Evolutionary conservation across 352 stramenopile species (phyloP).

Genomic region (Pythium volutum): DNA sequence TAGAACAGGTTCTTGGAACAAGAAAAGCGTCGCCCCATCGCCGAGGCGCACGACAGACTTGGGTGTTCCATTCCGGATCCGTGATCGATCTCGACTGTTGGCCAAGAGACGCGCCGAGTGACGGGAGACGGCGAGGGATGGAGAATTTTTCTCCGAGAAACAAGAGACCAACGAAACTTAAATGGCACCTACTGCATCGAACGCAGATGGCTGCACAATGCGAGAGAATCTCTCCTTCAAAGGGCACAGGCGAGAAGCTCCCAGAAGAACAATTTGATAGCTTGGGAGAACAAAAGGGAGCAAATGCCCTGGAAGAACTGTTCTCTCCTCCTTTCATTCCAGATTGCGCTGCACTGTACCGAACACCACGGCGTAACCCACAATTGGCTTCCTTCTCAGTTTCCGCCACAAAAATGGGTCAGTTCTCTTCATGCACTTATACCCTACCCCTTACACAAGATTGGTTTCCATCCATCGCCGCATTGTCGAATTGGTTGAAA

Average conservation of each 20-base stretch:
- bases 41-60: not conserved
- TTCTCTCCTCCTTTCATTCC: too few species aligned
- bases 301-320: too few species aligned
- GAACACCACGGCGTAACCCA: not conserved
- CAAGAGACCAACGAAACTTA: not conserved
- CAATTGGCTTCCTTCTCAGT: not conserved
- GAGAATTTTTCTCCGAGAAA: too few species aligned
- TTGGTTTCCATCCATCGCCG: conserved; percentile 7
- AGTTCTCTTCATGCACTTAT: not conserved
- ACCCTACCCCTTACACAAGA: not conserved
- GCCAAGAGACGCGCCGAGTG: conserved; percentile 1
- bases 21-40: conserved; percentile 9
- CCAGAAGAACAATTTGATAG: too few species aligned
- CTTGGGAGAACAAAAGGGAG: too few species aligned
- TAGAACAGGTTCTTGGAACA: conserved; percentile 21
- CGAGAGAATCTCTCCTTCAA: too few species aligned
- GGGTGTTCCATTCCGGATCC: not conserved
- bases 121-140: not conserved
- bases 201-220: not conserved
- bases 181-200: not conserved
- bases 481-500: conserved; percentile 15
- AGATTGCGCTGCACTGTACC: not conserved
- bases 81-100: not conserved
- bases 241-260: too few species aligned
- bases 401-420: not conserved